phyloP scores from a whole-genome alignment of 768 basidiomycete genomes.

The Auricularia sp. region DNA sequence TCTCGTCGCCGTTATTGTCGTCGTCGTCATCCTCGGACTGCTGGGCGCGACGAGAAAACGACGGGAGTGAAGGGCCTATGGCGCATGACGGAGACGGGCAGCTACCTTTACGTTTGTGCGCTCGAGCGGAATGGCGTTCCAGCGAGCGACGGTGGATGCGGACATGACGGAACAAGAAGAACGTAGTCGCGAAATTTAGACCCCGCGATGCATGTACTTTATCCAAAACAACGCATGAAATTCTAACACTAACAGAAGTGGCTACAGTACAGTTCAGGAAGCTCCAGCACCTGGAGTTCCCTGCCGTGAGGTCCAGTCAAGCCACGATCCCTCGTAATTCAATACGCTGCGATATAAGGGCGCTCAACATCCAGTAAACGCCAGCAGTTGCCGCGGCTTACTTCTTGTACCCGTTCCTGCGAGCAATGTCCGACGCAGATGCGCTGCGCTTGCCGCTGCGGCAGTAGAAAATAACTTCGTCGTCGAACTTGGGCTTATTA shows the following conservation, averaged over 20 bases:
- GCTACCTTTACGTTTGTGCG: slow-evolving; percentile 44
- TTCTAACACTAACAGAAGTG: too few species aligned
- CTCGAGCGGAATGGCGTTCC: slow-evolving; percentile 58
- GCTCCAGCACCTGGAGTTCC: slow-evolving; percentile 15
- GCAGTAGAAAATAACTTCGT: slow-evolving; percentile 85
- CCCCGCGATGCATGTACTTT: too few species aligned
- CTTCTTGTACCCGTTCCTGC: slow-evolving; percentile 75
- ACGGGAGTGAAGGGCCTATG: slow-evolving; percentile 42
- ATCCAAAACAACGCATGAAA: too few species aligned
- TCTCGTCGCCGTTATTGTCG: slow-evolving; percentile 29
- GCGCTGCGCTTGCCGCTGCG: slow-evolving; percentile 78
- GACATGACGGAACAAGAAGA: slow-evolving; percentile 38
- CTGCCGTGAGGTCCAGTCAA: slow-evolving; percentile 67
- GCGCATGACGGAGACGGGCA: slow-evolving; percentile 48
- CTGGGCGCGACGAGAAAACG: slow-evolving; percentile 39
- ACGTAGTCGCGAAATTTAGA: too few species aligned
- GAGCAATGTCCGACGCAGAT: slow-evolving; percentile 73
- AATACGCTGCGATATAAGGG: slow-evolving; percentile 24
- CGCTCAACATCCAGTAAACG: slow-evolving; percentile 1
- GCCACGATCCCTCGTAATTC: slow-evolving; percentile 83
- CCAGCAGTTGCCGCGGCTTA: slow-evolving; percentile 26
- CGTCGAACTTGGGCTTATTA: slow-evolving; percentile 55
- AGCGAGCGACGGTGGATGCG: slow-evolving; percentile 50
- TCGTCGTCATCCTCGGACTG: slow-evolving; percentile 17
- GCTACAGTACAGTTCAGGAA: neutral